Base-by-base conservation (phyloP, 768 basidiomycete genomes). In the Pleurotus cornucopiae region DNA sequence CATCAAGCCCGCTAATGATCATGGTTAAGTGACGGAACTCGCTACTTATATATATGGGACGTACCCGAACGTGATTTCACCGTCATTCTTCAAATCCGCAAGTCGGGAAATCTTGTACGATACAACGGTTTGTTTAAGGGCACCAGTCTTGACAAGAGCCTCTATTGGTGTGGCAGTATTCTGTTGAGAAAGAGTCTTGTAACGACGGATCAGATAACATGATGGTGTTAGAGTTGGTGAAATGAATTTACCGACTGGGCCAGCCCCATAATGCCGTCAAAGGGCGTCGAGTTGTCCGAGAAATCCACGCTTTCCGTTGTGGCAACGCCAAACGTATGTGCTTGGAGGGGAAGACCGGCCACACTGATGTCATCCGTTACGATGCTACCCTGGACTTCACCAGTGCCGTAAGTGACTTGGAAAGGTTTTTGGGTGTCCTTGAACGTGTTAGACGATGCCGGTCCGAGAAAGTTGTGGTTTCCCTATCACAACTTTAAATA, bases 71-170 rank as follows among this genome's bases (percentile, higher is more conserved):
- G 90, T 91, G 56, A 93, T 78, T 71, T 91, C 79, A 49, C 91
- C 91, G 61, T 91, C 86, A 61, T 86, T 86, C 65, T 73, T 68
- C 63, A 77, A 71, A 65, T 92, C 89, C 5, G 79, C 75, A 25
- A 87, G 71, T 56, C 92, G 86, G 2, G 89, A 77, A 57, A 94
- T 83, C 72, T 89, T 92, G 79, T 80, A 92, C 6, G 89, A 88
- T 7, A 83, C 80, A 63, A 94, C 85, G 2, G 88, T 77, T 6
- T 77, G 73, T 20, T 71, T 58, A 56, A 94, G 83, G 51, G 82
- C 69, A 30, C 82, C 82, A 5, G 71, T 72, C 21, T 72, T 57
- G 2, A 81, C 84, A 26, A 94, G 75, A 2, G 86, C 70, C 69
- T 93, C 89, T 25, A 89, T 77, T 5, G 89, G 89, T 0, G 91